These are phyloP conservation scores for Diutina ranongensis DNA, from an alignment of 1,139 yeast species.

Conservation along the genomic window DNA sequence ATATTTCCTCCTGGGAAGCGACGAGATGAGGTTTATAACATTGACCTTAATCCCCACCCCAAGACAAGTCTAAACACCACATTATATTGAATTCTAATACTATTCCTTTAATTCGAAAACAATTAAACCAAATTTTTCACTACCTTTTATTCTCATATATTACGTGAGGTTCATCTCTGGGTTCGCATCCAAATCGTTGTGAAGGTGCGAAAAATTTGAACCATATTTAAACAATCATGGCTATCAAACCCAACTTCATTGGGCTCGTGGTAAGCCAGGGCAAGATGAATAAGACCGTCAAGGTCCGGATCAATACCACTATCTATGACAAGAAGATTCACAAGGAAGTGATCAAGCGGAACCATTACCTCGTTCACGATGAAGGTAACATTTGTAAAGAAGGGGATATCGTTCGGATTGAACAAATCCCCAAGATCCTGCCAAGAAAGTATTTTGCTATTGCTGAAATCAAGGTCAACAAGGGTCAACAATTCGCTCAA, in stretches of 20 bases:
- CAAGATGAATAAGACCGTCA: constrained; percentile 89
- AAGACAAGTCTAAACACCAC: no score
- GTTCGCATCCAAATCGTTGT: no score
- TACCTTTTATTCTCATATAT: no score
- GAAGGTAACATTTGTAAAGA: constrained; percentile 86
- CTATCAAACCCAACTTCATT: constrained; percentile 80
- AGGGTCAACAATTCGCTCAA: constrained; percentile 84
- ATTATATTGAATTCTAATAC: no score
- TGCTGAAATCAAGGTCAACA: constrained; percentile 80
- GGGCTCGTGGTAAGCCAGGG: constrained; percentile 95
- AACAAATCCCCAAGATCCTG: constrained; percentile 78
- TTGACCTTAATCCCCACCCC: no score
- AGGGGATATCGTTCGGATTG: constrained; percentile 92
- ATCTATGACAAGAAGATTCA: constrained; percentile 59
- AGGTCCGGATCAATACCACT: constrained; percentile 75
- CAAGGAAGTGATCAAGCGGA: constrained; percentile 67
- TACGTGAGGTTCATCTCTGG: no score
- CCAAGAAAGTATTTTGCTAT: constrained; percentile 83
- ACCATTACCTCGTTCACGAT: constrained; percentile 86
- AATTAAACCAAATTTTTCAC: no score
- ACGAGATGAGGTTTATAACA: no score
- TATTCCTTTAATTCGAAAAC: no score
- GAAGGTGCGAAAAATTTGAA: not conserved
- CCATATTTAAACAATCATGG: not conserved
- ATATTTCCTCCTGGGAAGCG: no score